Percentiles rank a stretch among this genome's conserved stretches.
Conservation (phyloP, 2,329 filamentous ascomycete genomes). For the Cordyceps cicadae region DNA sequence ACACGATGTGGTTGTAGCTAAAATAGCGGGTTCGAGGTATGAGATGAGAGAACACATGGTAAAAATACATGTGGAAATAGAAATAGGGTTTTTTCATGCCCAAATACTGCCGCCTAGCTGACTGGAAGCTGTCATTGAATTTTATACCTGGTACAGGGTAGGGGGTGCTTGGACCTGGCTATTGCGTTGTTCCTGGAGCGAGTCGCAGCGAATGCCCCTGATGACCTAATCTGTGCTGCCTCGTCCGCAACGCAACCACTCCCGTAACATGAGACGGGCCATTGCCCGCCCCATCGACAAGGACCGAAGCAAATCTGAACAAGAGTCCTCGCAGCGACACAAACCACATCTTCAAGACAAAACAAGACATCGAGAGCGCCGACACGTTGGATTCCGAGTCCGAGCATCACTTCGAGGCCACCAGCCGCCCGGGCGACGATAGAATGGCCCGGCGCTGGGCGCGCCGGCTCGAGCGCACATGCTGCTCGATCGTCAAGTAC, state of each 20-base stretch:
- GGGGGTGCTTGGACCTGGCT: too few relatives aligned
- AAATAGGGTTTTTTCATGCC: too few relatives aligned
- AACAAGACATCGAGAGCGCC: conserved; percentile 14
- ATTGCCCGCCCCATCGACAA: neutral
- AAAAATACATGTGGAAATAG: too few relatives aligned
- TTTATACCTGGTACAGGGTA: too few relatives aligned
- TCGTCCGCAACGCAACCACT: neutral
- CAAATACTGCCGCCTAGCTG: too few relatives aligned
- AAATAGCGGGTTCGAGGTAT: too few relatives aligned
- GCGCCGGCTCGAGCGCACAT: conserved; percentile 68
- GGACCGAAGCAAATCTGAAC: neutral
- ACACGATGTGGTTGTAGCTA: too few relatives aligned
- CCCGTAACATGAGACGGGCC: neutral
- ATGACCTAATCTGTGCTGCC: conserved; percentile 8
- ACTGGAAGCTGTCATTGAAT: too few relatives aligned
- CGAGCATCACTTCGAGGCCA: conserved; percentile 13
- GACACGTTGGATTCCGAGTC: conserved; percentile 10
- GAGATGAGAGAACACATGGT: too few relatives aligned
- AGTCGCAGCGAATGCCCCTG: conserved; percentile 2
- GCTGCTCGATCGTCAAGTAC: conserved; percentile 70
- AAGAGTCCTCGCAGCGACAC: neutral
- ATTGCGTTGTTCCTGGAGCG: too few relatives aligned
- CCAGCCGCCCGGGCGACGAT: conserved; percentile 12
- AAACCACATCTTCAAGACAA: neutral
- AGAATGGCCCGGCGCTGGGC: conserved; percentile 55